Evolutionary conservation across 345 rosid genomes (phyloP).

Genomic region (Heritiera fomes): DNA sequence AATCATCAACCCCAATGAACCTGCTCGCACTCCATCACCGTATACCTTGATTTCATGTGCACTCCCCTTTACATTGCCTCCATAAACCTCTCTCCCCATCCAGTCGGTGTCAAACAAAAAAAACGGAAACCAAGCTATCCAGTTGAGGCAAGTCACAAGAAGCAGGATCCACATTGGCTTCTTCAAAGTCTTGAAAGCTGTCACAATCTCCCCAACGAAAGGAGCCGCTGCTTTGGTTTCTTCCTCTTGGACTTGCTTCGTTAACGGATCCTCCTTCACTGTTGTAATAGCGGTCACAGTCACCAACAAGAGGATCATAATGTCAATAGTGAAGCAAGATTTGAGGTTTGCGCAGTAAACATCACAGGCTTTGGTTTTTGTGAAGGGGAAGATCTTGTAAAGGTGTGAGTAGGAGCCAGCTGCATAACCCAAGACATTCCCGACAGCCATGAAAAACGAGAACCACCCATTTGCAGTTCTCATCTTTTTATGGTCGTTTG

Average conservation of each 20-base stretch:
- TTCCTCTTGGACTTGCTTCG: conserved; percentile 34
- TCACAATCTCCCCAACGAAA: conserved; percentile 43
- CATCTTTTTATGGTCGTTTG: conserved; percentile 49
- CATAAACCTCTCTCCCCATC: conserved; percentile 91
- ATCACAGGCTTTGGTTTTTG: conserved; percentile 68
- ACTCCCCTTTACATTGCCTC: conserved; percentile 52
- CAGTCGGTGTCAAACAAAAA: conserved; percentile 82
- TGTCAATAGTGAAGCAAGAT: conserved; percentile 70
- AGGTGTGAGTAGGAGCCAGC: conserved; percentile 63
- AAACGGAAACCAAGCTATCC: conserved; percentile 95
- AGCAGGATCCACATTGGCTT: conserved; percentile 77
- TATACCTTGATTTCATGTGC: conserved; percentile 33
- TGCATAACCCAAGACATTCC: conserved; percentile 78
- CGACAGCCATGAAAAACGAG: conserved; percentile 93
- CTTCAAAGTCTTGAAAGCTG: conserved; percentile 42
- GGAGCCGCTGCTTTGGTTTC: conserved; percentile 15
- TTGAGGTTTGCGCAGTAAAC: conserved; percentile 84
- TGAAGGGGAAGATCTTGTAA: conserved; percentile 62
- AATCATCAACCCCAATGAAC: conserved; percentile 79
- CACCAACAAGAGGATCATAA: conserved; percentile 46
- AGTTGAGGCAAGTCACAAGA: conserved; percentile 73
- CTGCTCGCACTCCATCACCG: conserved; percentile 68
- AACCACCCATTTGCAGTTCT: conserved; percentile 62
- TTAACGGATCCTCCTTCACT: conserved; percentile 44
- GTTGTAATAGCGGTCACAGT: conserved; percentile 43